Conservation (phyloP, 2,329 filamentous ascomycete genomes). For the Fusarium fracticaudum region DNA sequence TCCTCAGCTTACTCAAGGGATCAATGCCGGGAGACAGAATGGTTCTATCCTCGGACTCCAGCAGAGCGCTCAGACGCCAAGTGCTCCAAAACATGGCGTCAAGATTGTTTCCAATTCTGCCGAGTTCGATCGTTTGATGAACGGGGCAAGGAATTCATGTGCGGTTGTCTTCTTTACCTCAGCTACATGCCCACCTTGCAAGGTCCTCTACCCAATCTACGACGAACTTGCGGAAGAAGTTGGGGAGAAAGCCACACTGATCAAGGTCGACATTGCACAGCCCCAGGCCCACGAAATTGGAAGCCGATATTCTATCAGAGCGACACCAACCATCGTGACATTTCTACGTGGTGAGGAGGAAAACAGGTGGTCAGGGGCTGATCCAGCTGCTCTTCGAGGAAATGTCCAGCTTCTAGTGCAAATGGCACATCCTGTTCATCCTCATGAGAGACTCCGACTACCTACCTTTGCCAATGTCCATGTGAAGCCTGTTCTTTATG, state of each 20-base stretch:
- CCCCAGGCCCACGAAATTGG: constrained; percentile 72
- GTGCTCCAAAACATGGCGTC: constrained; percentile 55
- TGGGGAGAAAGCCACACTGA: constrained; percentile 72
- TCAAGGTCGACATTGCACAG: constrained; percentile 83
- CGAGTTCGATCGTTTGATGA: constrained; percentile 50
- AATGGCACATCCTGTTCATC: constrained; percentile 79
- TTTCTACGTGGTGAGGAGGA: constrained; percentile 80
- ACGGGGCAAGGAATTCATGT: constrained; percentile 72
- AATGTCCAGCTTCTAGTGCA: constrained; percentile 80
- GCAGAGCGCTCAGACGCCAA: constrained; percentile 46
- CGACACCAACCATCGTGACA: constrained; percentile 90
- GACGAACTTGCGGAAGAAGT: constrained; percentile 81
- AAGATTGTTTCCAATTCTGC: constrained; percentile 63
- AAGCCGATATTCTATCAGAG: constrained; percentile 72
- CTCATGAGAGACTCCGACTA: constrained; percentile 75
- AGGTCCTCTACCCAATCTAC: constrained; percentile 81
- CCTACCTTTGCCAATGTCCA: constrained; percentile 74
- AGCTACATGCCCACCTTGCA: constrained; percentile 86
- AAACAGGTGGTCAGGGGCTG: constrained; percentile 83
- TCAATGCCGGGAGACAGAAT: constrained; percentile 59
- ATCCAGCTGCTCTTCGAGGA: constrained; percentile 71
- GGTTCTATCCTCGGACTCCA: constrained; percentile 65
- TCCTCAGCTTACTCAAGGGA: constrained; percentile 69
- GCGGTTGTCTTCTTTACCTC: constrained; percentile 94
- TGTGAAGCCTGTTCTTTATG: constrained; percentile 74